Evolutionary conservation across 352 stramenopile species (phyloP).

Genomic region (Globisporangium cystogenes): DNA sequence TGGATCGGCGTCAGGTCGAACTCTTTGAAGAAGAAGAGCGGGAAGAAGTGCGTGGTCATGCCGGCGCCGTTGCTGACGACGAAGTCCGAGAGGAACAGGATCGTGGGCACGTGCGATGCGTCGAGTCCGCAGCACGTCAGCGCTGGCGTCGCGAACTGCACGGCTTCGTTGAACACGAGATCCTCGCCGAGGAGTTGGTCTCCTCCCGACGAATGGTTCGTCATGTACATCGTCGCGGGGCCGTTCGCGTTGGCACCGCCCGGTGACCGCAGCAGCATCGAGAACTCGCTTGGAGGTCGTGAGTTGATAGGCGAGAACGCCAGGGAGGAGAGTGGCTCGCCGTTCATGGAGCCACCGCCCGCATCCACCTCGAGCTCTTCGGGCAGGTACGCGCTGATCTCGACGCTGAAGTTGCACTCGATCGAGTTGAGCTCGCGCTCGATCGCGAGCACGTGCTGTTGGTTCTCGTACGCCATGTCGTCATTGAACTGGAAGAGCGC

Average conservation of each 20-base stretch:
- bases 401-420: conserved; percentile 51
- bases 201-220: conserved; percentile 6
- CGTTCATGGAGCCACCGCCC: background rate
- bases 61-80: conserved; percentile 61
- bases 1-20: conserved; percentile 44
- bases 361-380: conserved; percentile 12
- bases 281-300: conserved; percentile 24
- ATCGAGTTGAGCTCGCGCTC: conserved; percentile 66
- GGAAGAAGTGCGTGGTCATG: conserved; percentile 53
- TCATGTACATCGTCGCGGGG: conserved; percentile 13
- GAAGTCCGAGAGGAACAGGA: conserved; percentile 67
- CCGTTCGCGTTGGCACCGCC: background rate
- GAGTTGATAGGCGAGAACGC: conserved; percentile 15
- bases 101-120: conserved; percentile 40
- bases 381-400: conserved; percentile 32
- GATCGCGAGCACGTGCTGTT: conserved; percentile 38
- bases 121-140: conserved; percentile 28
- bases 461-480: conserved; percentile 66
- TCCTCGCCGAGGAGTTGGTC: conserved; percentile 10
- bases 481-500: conserved; percentile 79
- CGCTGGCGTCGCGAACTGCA: background rate
- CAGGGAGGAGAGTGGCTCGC: conserved; percentile 1
- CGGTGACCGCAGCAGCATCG: conserved; percentile 19
- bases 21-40: conserved; percentile 61
- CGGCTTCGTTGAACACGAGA: conserved; percentile 12